These are phyloP conservation scores for Globisporangium parvum DNA, from an alignment of 352 stramenopile genomes.

Conservation along the genomic window DNA sequence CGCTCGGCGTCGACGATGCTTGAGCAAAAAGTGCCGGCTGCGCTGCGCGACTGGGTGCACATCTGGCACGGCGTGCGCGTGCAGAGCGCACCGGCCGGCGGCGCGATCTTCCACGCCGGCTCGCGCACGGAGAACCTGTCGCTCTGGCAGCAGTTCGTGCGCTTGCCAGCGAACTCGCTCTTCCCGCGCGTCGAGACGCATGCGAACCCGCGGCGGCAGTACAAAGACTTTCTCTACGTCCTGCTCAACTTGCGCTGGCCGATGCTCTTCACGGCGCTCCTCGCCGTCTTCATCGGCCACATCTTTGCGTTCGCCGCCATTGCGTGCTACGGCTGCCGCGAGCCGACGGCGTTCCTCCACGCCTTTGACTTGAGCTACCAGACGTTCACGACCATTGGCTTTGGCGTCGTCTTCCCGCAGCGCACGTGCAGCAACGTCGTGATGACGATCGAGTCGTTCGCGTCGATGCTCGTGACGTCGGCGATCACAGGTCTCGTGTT, in stretches of 20 bases:
- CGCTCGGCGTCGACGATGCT: constrained; percentile 32
- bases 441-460: constrained; percentile 73
- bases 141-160: constrained; percentile 70
- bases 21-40: constrained; percentile 50
- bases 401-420: constrained; percentile 66
- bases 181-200: constrained; percentile 57
- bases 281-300: constrained; percentile 50
- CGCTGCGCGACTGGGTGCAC: constrained; percentile 70
- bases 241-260: constrained; percentile 80
- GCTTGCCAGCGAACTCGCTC: constrained; percentile 60
- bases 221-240: constrained; percentile 84
- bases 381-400: constrained; percentile 83
- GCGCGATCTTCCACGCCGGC: constrained; percentile 62
- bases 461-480: constrained; percentile 76
- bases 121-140: constrained; percentile 55
- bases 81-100: constrained; percentile 23
- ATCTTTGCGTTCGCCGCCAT: constrained; percentile 59
- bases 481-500: constrained; percentile 79
- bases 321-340: constrained; percentile 39
- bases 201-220: constrained; percentile 54
- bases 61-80: constrained; percentile 79
- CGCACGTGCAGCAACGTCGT: constrained; percentile 60
- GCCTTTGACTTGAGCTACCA: constrained; percentile 78
- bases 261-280: constrained; percentile 55
- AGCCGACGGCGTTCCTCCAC: constrained; percentile 48